Evolutionary conservation across 2,329 filamentous ascomycete species (phyloP).

Genomic region (Penicillium sp.): DNA sequence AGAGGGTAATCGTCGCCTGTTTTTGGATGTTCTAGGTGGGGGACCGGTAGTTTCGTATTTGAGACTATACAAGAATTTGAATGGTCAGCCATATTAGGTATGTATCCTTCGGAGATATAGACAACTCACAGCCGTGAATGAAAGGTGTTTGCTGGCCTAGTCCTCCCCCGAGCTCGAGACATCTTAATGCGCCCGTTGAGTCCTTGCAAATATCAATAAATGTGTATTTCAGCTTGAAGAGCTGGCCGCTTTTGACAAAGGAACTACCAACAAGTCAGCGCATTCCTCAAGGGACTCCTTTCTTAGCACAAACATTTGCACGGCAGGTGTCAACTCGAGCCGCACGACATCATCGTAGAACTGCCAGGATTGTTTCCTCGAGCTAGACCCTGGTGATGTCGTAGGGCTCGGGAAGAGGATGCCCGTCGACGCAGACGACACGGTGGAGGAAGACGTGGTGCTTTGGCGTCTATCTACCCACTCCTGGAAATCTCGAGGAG

Average conservation of each 20-base stretch:
- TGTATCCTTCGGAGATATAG: background rate
- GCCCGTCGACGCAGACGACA: constrained; percentile 32
- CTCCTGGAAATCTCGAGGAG: constrained; percentile 24
- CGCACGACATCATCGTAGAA: constrained; percentile 31
- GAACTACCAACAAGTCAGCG: constrained; percentile 25
- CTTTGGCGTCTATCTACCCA: constrained; percentile 30
- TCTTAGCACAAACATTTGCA: constrained; percentile 30
- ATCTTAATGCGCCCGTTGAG: constrained; percentile 32
- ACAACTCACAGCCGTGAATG: constrained; percentile 38
- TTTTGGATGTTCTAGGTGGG: constrained; percentile 43
- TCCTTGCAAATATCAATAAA: constrained; percentile 42
- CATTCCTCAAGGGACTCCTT: background rate
- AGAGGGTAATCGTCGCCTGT: constrained; percentile 32
- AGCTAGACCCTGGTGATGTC: constrained; percentile 25
- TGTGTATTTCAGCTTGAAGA: constrained; percentile 40
- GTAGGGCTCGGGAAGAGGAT: constrained; percentile 29
- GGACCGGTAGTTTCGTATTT: constrained; percentile 37
- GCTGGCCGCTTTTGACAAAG: constrained; percentile 36
- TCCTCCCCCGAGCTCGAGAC: constrained; percentile 38
- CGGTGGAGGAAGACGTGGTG: constrained; percentile 27
- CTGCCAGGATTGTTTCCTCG: constrained; percentile 30
- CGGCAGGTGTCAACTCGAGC: constrained; percentile 27
- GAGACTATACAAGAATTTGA: constrained; percentile 26
- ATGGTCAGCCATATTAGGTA: background rate
- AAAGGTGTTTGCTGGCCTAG: constrained; percentile 36